phyloP scores from a whole-genome alignment of 805 yeast species.

The Priceomyces haplophilus region DNA sequence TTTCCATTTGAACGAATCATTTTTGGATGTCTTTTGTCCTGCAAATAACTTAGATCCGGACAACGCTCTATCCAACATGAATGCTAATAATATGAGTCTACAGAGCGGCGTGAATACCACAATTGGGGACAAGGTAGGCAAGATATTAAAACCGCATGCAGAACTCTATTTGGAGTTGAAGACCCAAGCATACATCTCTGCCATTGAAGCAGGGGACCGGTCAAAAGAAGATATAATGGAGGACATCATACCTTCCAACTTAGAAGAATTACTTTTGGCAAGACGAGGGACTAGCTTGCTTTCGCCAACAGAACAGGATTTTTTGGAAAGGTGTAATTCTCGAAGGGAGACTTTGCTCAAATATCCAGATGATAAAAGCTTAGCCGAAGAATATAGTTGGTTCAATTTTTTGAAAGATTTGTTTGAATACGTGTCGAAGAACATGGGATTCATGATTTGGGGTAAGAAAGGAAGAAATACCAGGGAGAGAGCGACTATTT shows the following conservation, averaged over 20 bases:
- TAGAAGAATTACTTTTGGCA: conserved; percentile 46
- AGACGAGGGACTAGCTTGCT: conserved; percentile 39
- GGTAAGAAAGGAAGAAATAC: conserved; percentile 46
- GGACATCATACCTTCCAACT: conserved; percentile 67
- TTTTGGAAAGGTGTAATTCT: conserved; percentile 67
- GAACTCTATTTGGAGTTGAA: conserved; percentile 79
- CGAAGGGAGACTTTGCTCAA: conserved; percentile 61
- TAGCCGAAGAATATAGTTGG: conserved; percentile 82
- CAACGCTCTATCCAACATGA: conserved; percentile 38
- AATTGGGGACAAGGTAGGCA: conserved; percentile 46
- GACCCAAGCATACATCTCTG: conserved; percentile 93
- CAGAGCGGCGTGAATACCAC: conserved; percentile 33
- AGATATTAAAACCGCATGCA: conserved; percentile 77
- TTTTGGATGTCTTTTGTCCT: conserved; percentile 85
- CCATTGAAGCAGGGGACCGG: conserved; percentile 63
- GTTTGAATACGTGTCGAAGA: conserved; percentile 72
- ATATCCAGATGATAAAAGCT: conserved; percentile 44
- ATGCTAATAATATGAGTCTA: conserved; percentile 25
- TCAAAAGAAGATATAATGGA: conserved; percentile 65
- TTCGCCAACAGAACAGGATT: conserved; percentile 78
- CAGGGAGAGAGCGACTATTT: conserved; percentile 6
- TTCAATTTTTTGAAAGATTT: conserved; percentile 74
- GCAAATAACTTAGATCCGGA: conserved; percentile 53
- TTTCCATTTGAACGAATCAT: conserved; percentile 77
- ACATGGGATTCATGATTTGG: conserved; percentile 69